Evolutionary conservation across 169 alveolate species (phyloP).

Genomic region (Plasmodium falciparum): DNA sequence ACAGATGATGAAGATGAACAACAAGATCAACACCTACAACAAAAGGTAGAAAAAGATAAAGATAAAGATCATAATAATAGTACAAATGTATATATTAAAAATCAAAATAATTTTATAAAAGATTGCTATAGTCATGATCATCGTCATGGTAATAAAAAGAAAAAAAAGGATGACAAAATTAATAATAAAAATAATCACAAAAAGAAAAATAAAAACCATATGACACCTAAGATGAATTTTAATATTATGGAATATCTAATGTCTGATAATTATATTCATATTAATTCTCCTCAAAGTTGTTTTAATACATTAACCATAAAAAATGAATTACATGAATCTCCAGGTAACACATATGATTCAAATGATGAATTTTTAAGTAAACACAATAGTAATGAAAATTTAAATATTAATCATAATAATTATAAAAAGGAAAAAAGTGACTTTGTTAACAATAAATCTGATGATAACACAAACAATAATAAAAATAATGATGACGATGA

Average conservation of each 20-base stretch:
- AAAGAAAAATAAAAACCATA: slow-evolving; percentile 11
- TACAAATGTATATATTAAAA: not conserved
- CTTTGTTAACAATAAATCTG: no score
- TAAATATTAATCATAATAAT: no score
- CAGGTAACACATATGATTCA: no score
- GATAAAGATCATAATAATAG: not conserved
- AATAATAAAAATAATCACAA: not conserved
- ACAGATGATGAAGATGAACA: not conserved
- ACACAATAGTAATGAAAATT: no score
- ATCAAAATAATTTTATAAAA: not conserved
- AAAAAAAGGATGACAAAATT: not conserved
- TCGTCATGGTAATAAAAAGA: no score
- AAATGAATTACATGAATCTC: no score
- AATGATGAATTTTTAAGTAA: no score
- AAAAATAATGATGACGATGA: no score
- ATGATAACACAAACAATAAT: no score
- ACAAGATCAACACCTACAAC: not conserved
- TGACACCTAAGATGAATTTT: slow-evolving; percentile 12
- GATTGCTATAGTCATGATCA: no score
- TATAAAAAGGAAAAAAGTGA: no score
- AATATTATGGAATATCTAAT: slow-evolving; percentile 42
- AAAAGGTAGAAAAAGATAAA: not conserved
- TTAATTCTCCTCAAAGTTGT: slow-evolving; percentile 21
- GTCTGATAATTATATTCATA: slow-evolving; percentile 15
- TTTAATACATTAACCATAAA: not conserved